These are phyloP conservation scores for Solanum tarapatanum DNA, from an alignment of 257 asterid genomes.

Conservation along the genomic window DNA sequence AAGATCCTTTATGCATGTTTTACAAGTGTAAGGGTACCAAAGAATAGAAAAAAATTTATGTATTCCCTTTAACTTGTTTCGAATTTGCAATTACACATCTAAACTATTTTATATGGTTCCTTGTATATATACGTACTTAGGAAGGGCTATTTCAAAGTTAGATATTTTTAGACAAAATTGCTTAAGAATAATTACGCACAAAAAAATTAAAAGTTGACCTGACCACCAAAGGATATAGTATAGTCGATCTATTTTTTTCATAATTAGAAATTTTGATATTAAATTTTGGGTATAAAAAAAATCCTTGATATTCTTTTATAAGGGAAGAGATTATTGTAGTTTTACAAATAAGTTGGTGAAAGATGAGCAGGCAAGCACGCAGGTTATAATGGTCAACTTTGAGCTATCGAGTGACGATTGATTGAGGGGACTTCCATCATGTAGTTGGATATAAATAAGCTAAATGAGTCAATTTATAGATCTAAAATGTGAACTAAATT, in stretches of 20 bases:
- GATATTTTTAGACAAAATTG: background rate
- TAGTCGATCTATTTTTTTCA: background rate
- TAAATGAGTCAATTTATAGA: background rate
- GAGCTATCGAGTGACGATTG: background rate
- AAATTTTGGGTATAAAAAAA: background rate
- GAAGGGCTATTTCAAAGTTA: background rate
- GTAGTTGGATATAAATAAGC: background rate
- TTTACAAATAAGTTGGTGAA: too few relatives aligned
- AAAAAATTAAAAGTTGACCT: background rate
- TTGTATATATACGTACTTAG: background rate
- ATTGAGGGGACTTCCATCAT: accelerated
- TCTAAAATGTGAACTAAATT: background rate
- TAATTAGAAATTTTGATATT: too few relatives aligned
- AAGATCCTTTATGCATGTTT: background rate
- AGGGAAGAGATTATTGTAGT: background rate
- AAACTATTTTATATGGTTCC: background rate
- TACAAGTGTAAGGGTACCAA: background rate
- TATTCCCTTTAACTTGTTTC: background rate
- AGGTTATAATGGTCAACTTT: background rate
- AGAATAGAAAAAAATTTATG: background rate
- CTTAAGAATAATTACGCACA: background rate
- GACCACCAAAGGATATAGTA: background rate
- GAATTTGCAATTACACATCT: background rate
- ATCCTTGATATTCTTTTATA: too few relatives aligned
- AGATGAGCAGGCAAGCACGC: background rate